Evolutionary conservation across 2,329 filamentous ascomycete genomes (phyloP).

Genomic region (Cladosporium phlei): DNA sequence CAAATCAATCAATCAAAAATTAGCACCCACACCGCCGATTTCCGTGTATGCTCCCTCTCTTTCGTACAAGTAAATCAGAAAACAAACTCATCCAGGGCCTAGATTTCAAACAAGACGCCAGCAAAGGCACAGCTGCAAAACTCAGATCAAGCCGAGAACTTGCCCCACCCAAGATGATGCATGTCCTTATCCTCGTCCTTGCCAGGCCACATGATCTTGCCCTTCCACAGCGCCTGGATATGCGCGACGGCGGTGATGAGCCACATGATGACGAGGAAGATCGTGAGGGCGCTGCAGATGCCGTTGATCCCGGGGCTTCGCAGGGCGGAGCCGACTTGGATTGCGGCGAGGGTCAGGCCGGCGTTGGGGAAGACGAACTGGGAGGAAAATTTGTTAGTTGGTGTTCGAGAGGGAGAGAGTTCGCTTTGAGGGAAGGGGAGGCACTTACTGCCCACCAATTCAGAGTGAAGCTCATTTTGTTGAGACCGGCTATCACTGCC

Average conservation of each 20-base stretch:
- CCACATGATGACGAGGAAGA: constrained; percentile 53
- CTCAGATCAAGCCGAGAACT: constrained; percentile 10
- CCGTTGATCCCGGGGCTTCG: constrained; percentile 50
- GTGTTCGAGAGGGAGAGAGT: not conserved
- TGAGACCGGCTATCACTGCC: constrained; percentile 17
- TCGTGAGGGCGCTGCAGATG: constrained; percentile 53
- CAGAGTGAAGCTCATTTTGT: constrained; percentile 37
- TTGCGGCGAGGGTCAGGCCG: constrained; percentile 57
- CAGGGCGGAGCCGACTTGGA: constrained; percentile 50
- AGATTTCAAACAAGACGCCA: too few relatives aligned
- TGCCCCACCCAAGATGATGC: constrained; percentile 9
- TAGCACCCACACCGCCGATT: too few relatives aligned
- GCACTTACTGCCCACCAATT: constrained; percentile 49
- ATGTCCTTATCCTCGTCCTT: constrained; percentile 52
- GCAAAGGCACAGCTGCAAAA: too few relatives aligned
- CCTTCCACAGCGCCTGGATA: constrained; percentile 45
- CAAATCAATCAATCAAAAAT: too few relatives aligned
- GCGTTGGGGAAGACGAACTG: constrained; percentile 61
- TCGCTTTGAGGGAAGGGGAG: not conserved
- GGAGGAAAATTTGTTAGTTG: too few relatives aligned
- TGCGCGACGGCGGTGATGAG: constrained; percentile 49
- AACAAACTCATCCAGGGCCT: too few relatives aligned
- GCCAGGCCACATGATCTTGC: constrained; percentile 54
- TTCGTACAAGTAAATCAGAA: too few relatives aligned
- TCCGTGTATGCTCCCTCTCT: too few relatives aligned